Base-by-base conservation (phyloP, 345 rosid genomes). In the Aethionema arabicum region DNA sequence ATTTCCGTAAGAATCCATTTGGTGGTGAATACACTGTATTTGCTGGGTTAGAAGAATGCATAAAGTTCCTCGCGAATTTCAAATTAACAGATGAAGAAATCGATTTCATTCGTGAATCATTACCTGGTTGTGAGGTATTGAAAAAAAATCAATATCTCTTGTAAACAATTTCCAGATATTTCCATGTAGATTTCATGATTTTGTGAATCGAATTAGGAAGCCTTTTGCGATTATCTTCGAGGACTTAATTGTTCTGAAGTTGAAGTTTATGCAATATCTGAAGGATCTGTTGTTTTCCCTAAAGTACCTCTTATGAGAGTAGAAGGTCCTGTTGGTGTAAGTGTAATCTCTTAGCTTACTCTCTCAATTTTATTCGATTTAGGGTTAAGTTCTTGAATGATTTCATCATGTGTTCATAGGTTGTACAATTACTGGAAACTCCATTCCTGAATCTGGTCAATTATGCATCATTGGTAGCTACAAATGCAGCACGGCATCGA, bases 11-110 rank as follows among this genome's bases (percentile, higher is more conserved):
- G 88, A 95, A 85, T 67, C 99, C 98, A 0, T 95, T 95, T 68
- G 93, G 93, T 47, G 97, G 99, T 21, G 99, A 95, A 56, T 95
- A 86, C 47, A 88, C 97, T 0, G 68, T 95, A 21, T 95, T 88
- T 79, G 97, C 99, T 45, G 97, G 99, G 41, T 79, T 95, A 61
- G 99, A 90, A 47, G 99, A 95, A 71, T 95, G 99, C 74, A 81
- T 95, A 29, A 82, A 81, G 74, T 78, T 95, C 49, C 77, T 95
- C 27, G 96, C 97, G 51, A 90, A 80, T 80, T 95, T 95, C 83
- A 90, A 74, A 63, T 63, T 95, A 39, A 73, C 61, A 0, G 82
- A 90, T 61, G 92, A 82, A 5, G 96, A 87, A 47, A 90, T 95
- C 46, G 68, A 80, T 58, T 95, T 88, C 48, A 67, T 95, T n/a